Base-by-base conservation (phyloP, 1,139 yeast genomes). In the Pichia sp. region DNA sequence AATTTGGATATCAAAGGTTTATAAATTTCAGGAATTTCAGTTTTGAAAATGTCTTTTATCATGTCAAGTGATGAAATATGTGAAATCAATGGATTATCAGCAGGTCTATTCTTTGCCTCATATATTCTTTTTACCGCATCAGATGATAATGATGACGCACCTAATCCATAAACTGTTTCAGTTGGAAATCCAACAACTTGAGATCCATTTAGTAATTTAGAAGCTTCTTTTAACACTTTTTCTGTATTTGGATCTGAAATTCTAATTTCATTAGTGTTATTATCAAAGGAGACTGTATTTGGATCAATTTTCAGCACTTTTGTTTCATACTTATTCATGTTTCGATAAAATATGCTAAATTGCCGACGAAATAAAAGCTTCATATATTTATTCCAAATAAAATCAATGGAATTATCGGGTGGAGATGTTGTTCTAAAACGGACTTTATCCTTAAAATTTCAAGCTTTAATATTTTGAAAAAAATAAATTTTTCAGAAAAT, bases 121-220 rank as follows among this genome's bases (percentile, higher is more conserved):
- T 89, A 92, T 12, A 92, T 92, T 44, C 82, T 77, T 49, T 67
- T 64, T 2, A 90, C 96, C 0, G 95, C 77, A 7, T 77, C 80
- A 48, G 88, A 89, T 48, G 72, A 74, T 49, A 87, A 69, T 0
- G 95, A 87, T 4, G 92, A 83, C 0, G 95, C 98, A 0, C 96
- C 98, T 3, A 92, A 72, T 0, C 98, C 98, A 63, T 92, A 92
- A 0, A 92, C 98, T 0, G 98, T 92, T 62, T 92, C 98, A 0
- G 98, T 88, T 3, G 98, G 98, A 60, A 92, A 90, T 0, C 94
- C 97, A 16, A 92, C 89, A 0, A 82, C 88, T 27, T 79, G 69
- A 0, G 86, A 71, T 3, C 66, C 63, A 18, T 69, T 66, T 12
- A 87, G 66, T 29, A 81, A 71, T 3, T 66, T 54, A 0, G 90